Percentiles rank a stretch among this genome's conserved stretches.
Evolutionary conservation across 345 rosid species (phyloP).

Genomic region (Lepidium sativum): DNA sequence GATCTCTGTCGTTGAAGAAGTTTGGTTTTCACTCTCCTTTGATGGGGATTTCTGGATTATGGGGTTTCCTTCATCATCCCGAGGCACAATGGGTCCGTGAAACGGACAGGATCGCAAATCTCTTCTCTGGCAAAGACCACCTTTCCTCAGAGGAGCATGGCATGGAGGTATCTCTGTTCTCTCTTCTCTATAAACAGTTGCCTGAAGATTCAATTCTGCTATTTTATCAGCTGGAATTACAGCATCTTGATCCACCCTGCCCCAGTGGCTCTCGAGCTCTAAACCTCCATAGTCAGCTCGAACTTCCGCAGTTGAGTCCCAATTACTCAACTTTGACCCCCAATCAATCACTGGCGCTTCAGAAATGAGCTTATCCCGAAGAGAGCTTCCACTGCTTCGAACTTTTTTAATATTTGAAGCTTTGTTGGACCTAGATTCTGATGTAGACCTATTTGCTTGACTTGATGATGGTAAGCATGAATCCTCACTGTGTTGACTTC

Average conservation of each 20-base stretch:
- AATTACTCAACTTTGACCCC: slow-evolving; percentile 56
- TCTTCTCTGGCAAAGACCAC: slow-evolving; percentile 80
- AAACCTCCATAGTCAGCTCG: slow-evolving; percentile 76
- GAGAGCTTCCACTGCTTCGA: slow-evolving; percentile 12
- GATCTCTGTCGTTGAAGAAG: slow-evolving; percentile 8
- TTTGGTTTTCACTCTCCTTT: slow-evolving; percentile 18
- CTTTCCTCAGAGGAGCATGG: slow-evolving; percentile 59
- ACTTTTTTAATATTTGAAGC: background rate
- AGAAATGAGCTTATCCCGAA: slow-evolving; percentile 48
- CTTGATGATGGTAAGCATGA: slow-evolving; percentile 30
- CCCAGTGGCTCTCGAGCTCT: slow-evolving; percentile 91
- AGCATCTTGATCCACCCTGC: slow-evolving; percentile 81
- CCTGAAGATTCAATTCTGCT: slow-evolving; percentile 69
- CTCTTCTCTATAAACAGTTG: slow-evolving; percentile 71
- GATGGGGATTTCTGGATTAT: slow-evolving; percentile 28
- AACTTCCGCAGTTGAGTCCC: slow-evolving; percentile 61
- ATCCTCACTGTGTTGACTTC: slow-evolving; percentile 5
- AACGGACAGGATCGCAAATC: slow-evolving; percentile 77
- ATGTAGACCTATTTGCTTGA: slow-evolving; percentile 3
- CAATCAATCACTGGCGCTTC: slow-evolving; percentile 68
- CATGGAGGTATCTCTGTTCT: slow-evolving; percentile 55
- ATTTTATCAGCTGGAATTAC: slow-evolving; percentile 88
- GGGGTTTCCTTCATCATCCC: slow-evolving; percentile 57
- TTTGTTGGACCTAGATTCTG: background rate
- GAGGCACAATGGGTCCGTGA: slow-evolving; percentile 71